Conservation (phyloP, 148 eudicot genomes). For the Limonium bicolor region DNA sequence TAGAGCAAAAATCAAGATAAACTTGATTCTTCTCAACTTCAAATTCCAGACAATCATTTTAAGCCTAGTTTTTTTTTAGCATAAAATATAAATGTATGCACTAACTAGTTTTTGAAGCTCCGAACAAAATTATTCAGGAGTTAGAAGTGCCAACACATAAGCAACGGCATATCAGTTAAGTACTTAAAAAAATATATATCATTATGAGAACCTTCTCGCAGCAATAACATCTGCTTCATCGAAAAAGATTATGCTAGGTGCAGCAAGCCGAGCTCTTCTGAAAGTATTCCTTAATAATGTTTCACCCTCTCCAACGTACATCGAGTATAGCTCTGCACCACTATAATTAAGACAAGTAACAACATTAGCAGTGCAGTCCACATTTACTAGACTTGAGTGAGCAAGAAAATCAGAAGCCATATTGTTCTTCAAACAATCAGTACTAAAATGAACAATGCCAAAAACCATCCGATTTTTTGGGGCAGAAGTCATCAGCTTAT, state of each 20-base stretch:
- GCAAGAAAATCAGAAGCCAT: no score
- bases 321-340: slow-evolving; percentile 87
- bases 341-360: no score
- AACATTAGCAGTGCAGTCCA: no score
- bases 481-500: no score
- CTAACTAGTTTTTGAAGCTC: not conserved
- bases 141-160: not conserved
- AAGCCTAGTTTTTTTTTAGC: not conserved
- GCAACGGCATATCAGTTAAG: not conserved
- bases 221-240: slow-evolving; percentile 92
- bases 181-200: not conserved
- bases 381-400: no score
- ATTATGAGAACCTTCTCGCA: slow-evolving; percentile 38
- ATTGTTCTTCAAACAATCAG: no score
- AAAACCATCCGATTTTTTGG: no score
- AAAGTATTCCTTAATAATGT: slow-evolving; percentile 82
- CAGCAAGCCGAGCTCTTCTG: slow-evolving; percentile 88
- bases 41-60: no score
- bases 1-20: no score
- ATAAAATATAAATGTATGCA: not conserved
- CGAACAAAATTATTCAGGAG: not conserved
- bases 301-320: slow-evolving; percentile 99
- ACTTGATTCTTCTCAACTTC: no score
- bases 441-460: no score
- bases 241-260: slow-evolving; percentile 91